These are phyloP conservation scores for Arabidopsis arenosa DNA, from an alignment of 345 rosid species.

Conservation along the genomic window DNA sequence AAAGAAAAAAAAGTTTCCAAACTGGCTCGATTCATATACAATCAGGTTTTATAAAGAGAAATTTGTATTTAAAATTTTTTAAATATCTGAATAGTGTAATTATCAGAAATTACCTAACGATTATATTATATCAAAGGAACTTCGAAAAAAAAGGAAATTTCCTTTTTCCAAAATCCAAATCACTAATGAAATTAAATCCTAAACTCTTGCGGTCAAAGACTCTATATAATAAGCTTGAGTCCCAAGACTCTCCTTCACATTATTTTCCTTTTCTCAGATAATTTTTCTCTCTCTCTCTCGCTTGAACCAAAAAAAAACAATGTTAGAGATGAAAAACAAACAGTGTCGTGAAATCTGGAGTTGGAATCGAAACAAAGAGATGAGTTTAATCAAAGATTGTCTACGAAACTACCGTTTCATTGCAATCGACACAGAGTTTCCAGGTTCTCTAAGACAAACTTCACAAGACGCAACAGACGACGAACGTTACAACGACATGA, in stretches of 20 bases:
- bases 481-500: slow-evolving; percentile 12
- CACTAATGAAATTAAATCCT: not conserved
- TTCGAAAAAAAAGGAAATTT: not conserved
- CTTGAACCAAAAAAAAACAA: not conserved
- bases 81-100: not conserved
- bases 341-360: not conserved
- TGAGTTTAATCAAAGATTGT: not conserved
- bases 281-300: not conserved
- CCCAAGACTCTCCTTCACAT: not conserved
- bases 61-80: not conserved
- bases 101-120: not conserved
- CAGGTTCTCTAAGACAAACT: not conserved
- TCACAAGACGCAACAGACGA: not conserved
- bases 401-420: not conserved
- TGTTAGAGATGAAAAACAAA: not conserved
- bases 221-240: not conserved
- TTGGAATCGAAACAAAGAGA: slow-evolving; percentile 4
- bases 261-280: not conserved
- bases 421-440: not conserved
- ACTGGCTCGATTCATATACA: too few relatives aligned
- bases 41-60: too few relatives aligned
- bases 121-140: not conserved
- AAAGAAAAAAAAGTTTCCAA: too few relatives aligned
- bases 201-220: not conserved
- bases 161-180: not conserved